Evolutionary conservation across 371 early-diverging fungal genomes (phyloP).

Genomic region (Syncephalis plumigaleata): DNA sequence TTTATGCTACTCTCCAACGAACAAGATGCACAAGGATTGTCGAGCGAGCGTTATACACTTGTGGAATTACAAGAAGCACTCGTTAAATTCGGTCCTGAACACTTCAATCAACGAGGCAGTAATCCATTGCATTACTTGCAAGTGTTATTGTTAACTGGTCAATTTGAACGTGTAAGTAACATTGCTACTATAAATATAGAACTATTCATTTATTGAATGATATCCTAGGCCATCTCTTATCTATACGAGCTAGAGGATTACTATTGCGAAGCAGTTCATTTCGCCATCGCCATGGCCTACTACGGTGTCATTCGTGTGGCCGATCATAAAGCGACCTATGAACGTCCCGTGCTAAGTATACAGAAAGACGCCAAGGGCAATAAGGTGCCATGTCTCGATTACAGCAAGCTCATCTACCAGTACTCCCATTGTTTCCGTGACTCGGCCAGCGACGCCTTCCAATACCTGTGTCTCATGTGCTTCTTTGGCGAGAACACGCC

Average conservation of each 20-base stretch:
- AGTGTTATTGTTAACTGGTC: slow-evolving; percentile 61
- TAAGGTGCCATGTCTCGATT: too few relatives aligned
- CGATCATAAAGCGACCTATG: slow-evolving; percentile 11
- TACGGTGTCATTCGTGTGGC: slow-evolving; percentile 63
- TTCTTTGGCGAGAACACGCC: slow-evolving; percentile 13
- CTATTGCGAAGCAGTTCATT: slow-evolving; percentile 73
- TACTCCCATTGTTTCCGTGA: too few relatives aligned
- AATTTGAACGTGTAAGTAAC: slow-evolving; percentile 57
- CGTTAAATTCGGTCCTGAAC: slow-evolving; percentile 38
- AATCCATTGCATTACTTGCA: slow-evolving; percentile 65
- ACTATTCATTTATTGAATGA: not conserved
- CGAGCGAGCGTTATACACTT: slow-evolving; percentile 50
- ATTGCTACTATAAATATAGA: not conserved
- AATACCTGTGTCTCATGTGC: slow-evolving; percentile 44
- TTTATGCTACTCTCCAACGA: not conserved
- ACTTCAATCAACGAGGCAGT: slow-evolving; percentile 48
- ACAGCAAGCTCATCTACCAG: too few relatives aligned
- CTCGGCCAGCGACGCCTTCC: slow-evolving; percentile 21
- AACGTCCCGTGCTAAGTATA: too few relatives aligned
- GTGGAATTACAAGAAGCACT: slow-evolving; percentile 40
- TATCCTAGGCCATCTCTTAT: slow-evolving; percentile 44
- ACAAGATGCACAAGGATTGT: slow-evolving; percentile 38
- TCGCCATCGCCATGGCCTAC: slow-evolving; percentile 66
- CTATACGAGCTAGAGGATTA: slow-evolving; percentile 33
- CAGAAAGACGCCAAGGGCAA: too few relatives aligned